These are phyloP conservation scores for Teratosphaeria pseudoeucalypti DNA, from an alignment of 2,329 filamentous ascomycete species.

Conservation along the genomic window DNA sequence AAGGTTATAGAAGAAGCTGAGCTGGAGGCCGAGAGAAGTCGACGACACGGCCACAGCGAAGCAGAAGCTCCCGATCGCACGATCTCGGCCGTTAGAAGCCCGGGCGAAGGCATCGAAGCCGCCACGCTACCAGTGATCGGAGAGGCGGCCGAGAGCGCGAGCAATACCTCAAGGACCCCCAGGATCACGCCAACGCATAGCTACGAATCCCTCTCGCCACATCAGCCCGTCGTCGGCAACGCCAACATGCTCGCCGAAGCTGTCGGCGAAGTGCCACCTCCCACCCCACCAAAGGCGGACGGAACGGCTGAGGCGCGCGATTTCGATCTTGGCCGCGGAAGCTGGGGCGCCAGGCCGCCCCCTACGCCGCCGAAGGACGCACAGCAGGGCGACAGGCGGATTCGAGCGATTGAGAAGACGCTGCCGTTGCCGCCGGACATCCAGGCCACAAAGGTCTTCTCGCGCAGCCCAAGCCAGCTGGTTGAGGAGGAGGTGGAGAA, in stretches of 20 bases:
- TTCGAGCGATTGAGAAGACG: constrained; percentile 15
- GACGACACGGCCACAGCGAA: constrained; percentile 35
- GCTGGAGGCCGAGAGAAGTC: constrained; percentile 49
- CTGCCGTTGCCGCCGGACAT: constrained; percentile 15
- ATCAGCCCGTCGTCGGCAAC: constrained; percentile 13
- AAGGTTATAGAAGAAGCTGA: constrained; percentile 51
- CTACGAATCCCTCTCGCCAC: constrained; percentile 10
- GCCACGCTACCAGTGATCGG: constrained; percentile 73
- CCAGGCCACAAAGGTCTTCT: constrained; percentile 10
- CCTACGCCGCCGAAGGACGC: constrained; percentile 37
- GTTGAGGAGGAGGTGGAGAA: constrained; percentile 11
- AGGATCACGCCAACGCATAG: constrained; percentile 11
- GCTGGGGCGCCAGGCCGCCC: constrained; percentile 26
- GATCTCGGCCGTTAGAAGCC: constrained; percentile 48
- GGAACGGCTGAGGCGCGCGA: constrained; percentile 1
- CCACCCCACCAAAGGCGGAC: constrained; percentile 23
- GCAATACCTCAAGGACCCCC: constrained; percentile 32
- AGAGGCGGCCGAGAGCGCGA: constrained; percentile 70
- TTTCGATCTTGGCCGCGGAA: constrained; percentile 9
- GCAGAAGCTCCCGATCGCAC: constrained; percentile 53
- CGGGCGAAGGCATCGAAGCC: constrained; percentile 43
- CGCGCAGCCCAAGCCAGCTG: constrained; percentile 11
- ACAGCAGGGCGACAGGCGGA: constrained; percentile 20
- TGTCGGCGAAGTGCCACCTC: constrained; percentile 21
- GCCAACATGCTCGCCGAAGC: constrained; percentile 16